A percentile compares a stretch with the other conserved stretches of the same genome.
Conservation (phyloP, 2,329 filamentous ascomycete species). For the Penicillium sp. region DNA sequence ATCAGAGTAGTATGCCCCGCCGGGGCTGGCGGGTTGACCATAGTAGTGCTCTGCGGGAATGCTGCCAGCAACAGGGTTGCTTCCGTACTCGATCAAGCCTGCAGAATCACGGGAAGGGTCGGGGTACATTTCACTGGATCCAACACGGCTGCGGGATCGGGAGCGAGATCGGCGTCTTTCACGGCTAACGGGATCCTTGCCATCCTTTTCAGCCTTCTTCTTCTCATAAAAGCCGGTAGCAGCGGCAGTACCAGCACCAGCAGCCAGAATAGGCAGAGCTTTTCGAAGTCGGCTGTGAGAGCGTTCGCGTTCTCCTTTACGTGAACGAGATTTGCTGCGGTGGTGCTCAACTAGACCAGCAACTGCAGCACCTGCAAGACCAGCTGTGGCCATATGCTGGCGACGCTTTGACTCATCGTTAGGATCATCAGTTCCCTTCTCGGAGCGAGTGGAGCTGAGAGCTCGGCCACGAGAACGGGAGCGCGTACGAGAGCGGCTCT, state of each 20-base stretch:
- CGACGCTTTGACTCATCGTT: constrained; percentile 56
- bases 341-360: constrained; percentile 63
- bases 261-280: constrained; percentile 64
- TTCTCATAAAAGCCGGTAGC: constrained; percentile 66
- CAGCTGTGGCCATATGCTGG: constrained; percentile 64
- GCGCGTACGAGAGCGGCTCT: constrained; percentile 53
- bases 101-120: constrained; percentile 49
- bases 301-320: constrained; percentile 52
- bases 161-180: constrained; percentile 52
- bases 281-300: constrained; percentile 60
- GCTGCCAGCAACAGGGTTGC: constrained; percentile 64
- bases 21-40: constrained; percentile 44
- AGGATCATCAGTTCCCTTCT: constrained; percentile 23
- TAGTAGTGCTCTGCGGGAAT: constrained; percentile 53
- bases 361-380: constrained; percentile 64
- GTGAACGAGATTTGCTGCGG: constrained; percentile 61
- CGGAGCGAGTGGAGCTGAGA: constrained; percentile 34
- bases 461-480: constrained; percentile 46
- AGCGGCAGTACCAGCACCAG: constrained; percentile 64
- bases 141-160: constrained; percentile 50
- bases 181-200: constrained; percentile 49
- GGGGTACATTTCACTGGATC: constrained; percentile 45
- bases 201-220: constrained; percentile 63
- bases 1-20: constrained; percentile 43
- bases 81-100: constrained; percentile 67